These are phyloP conservation scores for Penicillium nordicum DNA, from an alignment of 2,329 filamentous ascomycete species.

Conservation along the genomic window DNA sequence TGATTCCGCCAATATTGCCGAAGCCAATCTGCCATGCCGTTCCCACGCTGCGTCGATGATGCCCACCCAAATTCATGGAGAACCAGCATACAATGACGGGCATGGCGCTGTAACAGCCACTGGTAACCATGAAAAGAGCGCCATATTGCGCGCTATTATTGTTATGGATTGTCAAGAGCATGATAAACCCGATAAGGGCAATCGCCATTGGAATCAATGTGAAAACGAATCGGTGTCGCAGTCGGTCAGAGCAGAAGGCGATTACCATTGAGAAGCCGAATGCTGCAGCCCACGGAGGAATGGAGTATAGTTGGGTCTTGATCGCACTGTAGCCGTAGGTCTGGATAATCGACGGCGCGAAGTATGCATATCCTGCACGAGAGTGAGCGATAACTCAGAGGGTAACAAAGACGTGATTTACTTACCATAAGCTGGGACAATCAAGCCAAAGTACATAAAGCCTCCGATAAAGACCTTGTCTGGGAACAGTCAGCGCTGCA, in stretches of 20 bases:
- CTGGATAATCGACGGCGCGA: conserved; percentile 67
- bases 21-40: conserved; percentile 75
- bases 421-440: conserved; percentile 68
- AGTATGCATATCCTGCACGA: conserved; percentile 64
- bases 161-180: conserved; percentile 69
- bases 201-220: conserved; percentile 65
- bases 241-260: conserved; percentile 67
- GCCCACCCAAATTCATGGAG: conserved; percentile 73
- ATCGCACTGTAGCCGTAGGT: conserved; percentile 61
- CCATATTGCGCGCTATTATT: conserved; percentile 64
- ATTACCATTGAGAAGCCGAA: conserved; percentile 76
- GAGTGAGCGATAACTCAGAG: conserved; percentile 6
- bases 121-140: conserved; percentile 76
- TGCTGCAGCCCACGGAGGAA: conserved; percentile 64
- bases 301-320: conserved; percentile 50
- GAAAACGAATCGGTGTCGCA: conserved; percentile 72
- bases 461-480: conserved; percentile 68
- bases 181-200: conserved; percentile 69
- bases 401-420: not conserved
- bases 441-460: conserved; percentile 77
- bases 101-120: conserved; percentile 82
- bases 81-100: conserved; percentile 83
- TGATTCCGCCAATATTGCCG: conserved; percentile 74
- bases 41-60: conserved; percentile 67
- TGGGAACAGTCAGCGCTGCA: conserved; percentile 21